Evolutionary conservation across 257 asterid genomes (phyloP), one percentile per base, ranked within the genome.

Genomic region (Datura wrightii): DNA sequence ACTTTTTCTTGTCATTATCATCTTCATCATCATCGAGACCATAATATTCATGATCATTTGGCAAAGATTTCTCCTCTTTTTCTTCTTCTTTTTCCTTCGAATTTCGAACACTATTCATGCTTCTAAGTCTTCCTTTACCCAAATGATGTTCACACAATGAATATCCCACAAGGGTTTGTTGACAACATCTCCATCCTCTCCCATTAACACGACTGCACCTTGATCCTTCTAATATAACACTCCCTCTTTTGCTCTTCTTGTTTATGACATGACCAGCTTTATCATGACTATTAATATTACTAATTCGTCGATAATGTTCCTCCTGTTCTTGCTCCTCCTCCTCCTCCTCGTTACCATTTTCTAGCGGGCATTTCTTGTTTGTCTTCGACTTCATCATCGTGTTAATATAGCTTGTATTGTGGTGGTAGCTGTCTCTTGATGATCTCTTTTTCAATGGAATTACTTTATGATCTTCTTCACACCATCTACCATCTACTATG

Each of bases 191-290:
- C 97, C 97, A 94, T 37, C 97, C 97, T 79, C 97, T 88, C 34
- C 97, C 97, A 44, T 94, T 94, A 18, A 91, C 93, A 1, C 97
- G 97, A 89, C 97, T 94, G 88, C 97, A 94, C 62, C 97, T 90
- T 0, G 96, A 91, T 13, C 97, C 96, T 78, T 94, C 97, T 92
- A 91, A 82, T 79, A 92, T 85, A 48, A 86, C 91, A 65, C 39
- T 90, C 1, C 94, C 96, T 83, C 92, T 90, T 88, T 87, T 90
- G 84, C 19, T 83, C 89, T 88, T 93, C 85, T 88, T 74, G 39
- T 11, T 87, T 7, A 65, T 5, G 0, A 7, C 74, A 34, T 58
- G 24, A 19, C 19, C 83, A n/a, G 36, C 85, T 39, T 83, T 83
- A 10, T 7, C 7, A 8, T 60, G 44, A 8, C 58, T 41, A 79